Evolutionary conservation across 2,329 filamentous ascomycete genomes (phyloP).

Genomic region (Parafenestella ontariensis): DNA sequence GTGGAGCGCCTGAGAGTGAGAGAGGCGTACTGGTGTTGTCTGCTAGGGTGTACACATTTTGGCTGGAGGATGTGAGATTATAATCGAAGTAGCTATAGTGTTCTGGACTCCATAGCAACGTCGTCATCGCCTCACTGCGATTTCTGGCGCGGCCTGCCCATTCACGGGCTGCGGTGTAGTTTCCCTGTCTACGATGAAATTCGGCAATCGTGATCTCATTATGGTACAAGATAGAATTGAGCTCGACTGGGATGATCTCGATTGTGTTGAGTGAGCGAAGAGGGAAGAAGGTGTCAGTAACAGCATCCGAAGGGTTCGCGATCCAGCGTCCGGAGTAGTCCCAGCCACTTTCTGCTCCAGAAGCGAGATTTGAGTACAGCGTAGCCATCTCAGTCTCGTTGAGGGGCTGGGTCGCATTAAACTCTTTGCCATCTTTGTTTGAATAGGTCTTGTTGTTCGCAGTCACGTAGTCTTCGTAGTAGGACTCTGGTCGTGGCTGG

Average conservation of each 20-base stretch:
- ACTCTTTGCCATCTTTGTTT: constrained; percentile 64
- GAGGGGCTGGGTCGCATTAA: constrained; percentile 59
- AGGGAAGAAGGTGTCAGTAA: constrained; percentile 68
- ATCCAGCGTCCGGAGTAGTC: constrained; percentile 70
- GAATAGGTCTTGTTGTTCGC: constrained; percentile 72
- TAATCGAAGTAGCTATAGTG: constrained; percentile 72
- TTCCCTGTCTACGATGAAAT: constrained; percentile 62
- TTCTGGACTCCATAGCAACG: constrained; percentile 69
- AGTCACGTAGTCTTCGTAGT: constrained; percentile 69
- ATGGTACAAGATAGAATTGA: constrained; percentile 72
- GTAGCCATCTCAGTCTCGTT: constrained; percentile 60
- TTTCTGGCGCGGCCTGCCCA: constrained; percentile 60
- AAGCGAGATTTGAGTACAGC: constrained; percentile 69
- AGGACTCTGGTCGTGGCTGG: constrained; percentile 72
- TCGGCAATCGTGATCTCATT: constrained; percentile 67
- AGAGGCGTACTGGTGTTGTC: constrained; percentile 50
- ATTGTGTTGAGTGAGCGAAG: constrained; percentile 68
- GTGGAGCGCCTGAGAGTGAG: constrained; percentile 55
- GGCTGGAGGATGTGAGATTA: constrained; percentile 66
- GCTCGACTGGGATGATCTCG: constrained; percentile 67
- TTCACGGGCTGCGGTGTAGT: constrained; percentile 56
- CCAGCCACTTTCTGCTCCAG: constrained; percentile 71
- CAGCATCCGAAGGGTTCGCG: constrained; percentile 63
- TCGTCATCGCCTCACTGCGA: constrained; percentile 68
- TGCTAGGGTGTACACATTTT: constrained; percentile 62